phyloP scores from a whole-genome alignment of 768 basidiomycete species.

The Kondoa subrosea region DNA sequence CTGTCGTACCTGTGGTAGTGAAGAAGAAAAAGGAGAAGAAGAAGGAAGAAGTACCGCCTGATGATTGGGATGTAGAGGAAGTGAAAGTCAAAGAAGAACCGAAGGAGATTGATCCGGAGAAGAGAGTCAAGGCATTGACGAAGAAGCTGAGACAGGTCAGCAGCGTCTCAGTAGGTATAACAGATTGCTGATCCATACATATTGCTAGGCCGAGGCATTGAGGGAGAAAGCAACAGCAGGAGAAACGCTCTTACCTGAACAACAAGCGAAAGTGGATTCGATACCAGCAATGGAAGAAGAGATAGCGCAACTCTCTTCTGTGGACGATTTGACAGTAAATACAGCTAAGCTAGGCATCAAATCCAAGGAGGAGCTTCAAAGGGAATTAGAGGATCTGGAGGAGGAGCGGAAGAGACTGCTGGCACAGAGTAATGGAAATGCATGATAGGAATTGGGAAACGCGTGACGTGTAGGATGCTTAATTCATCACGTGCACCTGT shows the following conservation, averaged over 20 bases:
- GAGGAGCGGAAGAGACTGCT: too few species aligned
- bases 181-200: too few species aligned
- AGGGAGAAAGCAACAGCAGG: conserved; percentile 1
- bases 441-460: too few species aligned
- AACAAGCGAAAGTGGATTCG: background rate
- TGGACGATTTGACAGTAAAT: background rate
- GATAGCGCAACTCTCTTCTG: background rate
- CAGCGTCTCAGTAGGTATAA: background rate
- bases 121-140: conserved; percentile 1
- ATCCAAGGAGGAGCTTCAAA: background rate
- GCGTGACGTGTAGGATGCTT: too few species aligned
- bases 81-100: background rate
- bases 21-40: background rate
- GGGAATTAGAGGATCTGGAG: background rate
- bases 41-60: background rate
- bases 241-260: conserved; percentile 6
- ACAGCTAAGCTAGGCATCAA: background rate
- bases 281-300: background rate
- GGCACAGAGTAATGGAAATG: too few species aligned
- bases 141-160: conserved; percentile 7
- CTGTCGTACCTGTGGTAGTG: background rate
- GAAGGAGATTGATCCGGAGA: conserved; percentile 3
- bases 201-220: background rate
- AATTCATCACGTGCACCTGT: too few species aligned
- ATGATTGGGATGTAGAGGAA: conserved; percentile 6